Evolutionary conservation across 1,284 basidiomycete genomes (phyloP).

Genomic region (Tilletia setariae): DNA sequence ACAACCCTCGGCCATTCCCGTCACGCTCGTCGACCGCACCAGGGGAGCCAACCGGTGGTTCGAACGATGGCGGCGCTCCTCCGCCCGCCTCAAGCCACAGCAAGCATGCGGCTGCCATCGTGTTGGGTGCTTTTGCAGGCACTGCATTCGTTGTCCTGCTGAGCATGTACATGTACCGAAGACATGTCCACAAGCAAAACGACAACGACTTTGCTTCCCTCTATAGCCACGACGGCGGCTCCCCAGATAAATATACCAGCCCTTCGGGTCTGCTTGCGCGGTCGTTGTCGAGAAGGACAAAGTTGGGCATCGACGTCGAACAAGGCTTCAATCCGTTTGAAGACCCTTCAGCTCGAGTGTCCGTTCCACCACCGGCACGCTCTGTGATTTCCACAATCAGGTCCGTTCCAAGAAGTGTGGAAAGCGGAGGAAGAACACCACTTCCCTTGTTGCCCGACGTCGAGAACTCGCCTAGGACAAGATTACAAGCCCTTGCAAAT

Average conservation of each 20-base stretch:
- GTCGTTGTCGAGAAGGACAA: slow-evolving; percentile 5
- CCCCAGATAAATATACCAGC: background rate
- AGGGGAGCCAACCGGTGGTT: background rate
- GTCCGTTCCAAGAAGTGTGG: background rate
- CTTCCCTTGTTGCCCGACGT: background rate
- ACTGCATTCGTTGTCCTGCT: slow-evolving; percentile 1
- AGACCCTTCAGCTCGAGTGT: background rate
- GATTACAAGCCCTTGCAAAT: background rate
- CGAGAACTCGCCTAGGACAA: background rate
- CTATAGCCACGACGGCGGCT: background rate
- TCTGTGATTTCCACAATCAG: background rate
- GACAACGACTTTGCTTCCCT: background rate
- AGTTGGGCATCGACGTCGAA: no score
- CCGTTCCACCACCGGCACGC: background rate
- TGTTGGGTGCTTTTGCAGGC: background rate
- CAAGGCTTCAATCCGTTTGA: background rate
- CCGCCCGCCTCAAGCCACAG: background rate
- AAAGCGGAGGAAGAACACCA: background rate
- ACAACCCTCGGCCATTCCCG: background rate
- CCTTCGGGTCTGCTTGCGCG: background rate
- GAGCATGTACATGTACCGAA: background rate
- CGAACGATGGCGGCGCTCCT: background rate
- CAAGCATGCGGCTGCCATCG: slow-evolving; percentile 1
- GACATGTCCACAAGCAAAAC: background rate
- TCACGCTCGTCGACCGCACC: background rate